Conservation (phyloP, 495 filamentous ascomycete genomes). For the Penicillium alfredii region DNA sequence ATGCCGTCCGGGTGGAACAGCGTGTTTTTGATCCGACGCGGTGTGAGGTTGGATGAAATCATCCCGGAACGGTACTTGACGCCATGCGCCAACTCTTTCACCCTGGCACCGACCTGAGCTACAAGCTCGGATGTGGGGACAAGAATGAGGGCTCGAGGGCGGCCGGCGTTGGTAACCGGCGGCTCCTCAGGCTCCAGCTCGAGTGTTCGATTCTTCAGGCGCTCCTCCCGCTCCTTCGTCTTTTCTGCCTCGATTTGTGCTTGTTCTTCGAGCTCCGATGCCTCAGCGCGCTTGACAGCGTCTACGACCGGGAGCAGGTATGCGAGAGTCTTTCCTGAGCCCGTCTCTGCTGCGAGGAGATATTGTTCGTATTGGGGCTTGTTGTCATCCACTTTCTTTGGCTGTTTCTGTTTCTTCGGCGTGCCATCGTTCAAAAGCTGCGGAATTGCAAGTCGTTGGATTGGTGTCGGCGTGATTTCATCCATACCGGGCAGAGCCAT, state of each 20-base stretch:
- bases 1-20: slow-evolving; percentile 77
- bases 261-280: slow-evolving; percentile 49
- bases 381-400: slow-evolving; percentile 22
- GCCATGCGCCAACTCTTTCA: slow-evolving; percentile 74
- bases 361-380: slow-evolving; percentile 58
- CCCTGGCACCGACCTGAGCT: slow-evolving; percentile 70
- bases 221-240: slow-evolving; percentile 42
- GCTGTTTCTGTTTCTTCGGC: slow-evolving; percentile 21
- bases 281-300: slow-evolving; percentile 73
- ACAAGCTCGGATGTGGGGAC: slow-evolving; percentile 94
- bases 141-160: slow-evolving; percentile 78
- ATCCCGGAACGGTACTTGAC: slow-evolving; percentile 75
- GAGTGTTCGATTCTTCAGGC: slow-evolving; percentile 42
- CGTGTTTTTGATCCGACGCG: slow-evolving; percentile 75
- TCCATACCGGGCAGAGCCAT: slow-evolving; percentile 67
- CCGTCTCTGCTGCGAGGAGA: slow-evolving; percentile 90
- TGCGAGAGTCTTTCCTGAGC: slow-evolving; percentile 92
- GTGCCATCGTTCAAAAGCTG: slow-evolving; percentile 51
- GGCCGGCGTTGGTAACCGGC: slow-evolving; percentile 56
- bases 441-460: slow-evolving; percentile 85
- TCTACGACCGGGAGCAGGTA: slow-evolving; percentile 80
- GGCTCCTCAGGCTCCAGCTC: slow-evolving; percentile 51
- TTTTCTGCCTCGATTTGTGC: slow-evolving; percentile 47
- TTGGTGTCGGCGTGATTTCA: slow-evolving; percentile 72
- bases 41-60: slow-evolving; percentile 68